phyloP scores from a whole-genome alignment of 2,329 filamentous ascomycete species.

The Cladosporium sp. region DNA sequence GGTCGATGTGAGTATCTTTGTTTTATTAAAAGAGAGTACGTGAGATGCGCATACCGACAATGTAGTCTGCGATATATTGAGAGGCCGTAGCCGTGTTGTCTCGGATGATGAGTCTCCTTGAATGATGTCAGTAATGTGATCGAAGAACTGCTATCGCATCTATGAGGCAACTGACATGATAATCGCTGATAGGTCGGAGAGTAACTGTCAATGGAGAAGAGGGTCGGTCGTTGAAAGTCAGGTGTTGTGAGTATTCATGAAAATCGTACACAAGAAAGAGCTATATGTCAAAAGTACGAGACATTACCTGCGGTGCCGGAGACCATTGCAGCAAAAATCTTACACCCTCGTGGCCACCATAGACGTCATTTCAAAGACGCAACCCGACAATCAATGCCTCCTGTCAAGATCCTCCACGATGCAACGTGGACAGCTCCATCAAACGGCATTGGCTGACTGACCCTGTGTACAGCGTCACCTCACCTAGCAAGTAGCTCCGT shows the following conservation, averaged over 20 bases:
- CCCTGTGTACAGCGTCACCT: constrained; percentile 4
- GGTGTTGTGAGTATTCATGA: not conserved
- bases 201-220: not conserved
- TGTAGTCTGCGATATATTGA: constrained; percentile 77
- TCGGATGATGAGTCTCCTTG: constrained; percentile 81
- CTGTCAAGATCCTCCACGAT: constrained; percentile 4
- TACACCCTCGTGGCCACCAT: not conserved
- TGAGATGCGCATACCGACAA: constrained; percentile 60
- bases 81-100: constrained; percentile 69
- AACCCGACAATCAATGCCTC: not conserved
- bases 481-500: constrained; percentile 7
- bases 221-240: not conserved
- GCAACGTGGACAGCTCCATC: constrained; percentile 14
- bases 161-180: not conserved
- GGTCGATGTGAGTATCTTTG: constrained; percentile 13
- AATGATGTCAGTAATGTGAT: not conserved
- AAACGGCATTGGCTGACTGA: constrained; percentile 8
- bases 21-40: not conserved
- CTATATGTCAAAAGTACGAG: not conserved
- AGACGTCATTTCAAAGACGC: constrained; percentile 7
- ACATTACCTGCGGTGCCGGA: not conserved
- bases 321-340: not conserved
- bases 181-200: not conserved
- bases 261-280: not conserved
- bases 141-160: not conserved